These are phyloP conservation scores for Sporothrix pallida DNA, from an alignment of 2,329 filamentous ascomycete genomes.

Conservation along the genomic window DNA sequence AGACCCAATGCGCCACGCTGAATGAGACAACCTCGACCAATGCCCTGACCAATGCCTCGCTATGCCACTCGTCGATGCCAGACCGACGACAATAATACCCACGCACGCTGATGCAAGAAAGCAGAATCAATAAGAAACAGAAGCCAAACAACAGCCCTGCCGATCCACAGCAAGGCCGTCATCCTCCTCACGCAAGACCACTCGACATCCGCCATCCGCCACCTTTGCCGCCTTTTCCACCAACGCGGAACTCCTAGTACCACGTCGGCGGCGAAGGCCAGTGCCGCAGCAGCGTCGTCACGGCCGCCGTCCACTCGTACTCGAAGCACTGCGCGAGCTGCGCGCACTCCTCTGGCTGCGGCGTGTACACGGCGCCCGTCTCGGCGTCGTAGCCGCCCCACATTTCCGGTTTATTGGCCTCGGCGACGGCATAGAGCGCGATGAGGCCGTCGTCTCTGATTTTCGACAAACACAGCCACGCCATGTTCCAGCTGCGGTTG, in stretches of 20 bases:
- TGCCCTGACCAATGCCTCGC: neutral
- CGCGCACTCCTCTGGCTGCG: conserved; percentile 60
- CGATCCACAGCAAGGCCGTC: no score
- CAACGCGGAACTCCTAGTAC: conserved; percentile 24
- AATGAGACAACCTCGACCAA: conserved; percentile 1
- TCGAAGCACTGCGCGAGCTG: conserved; percentile 68
- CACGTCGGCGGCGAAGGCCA: conserved; percentile 66
- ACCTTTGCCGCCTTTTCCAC: neutral
- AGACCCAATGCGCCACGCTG: conserved; percentile 8
- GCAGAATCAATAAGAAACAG: no score
- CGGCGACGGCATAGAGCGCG: conserved; percentile 62
- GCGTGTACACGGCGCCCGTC: conserved; percentile 46
- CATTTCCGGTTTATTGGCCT: conserved; percentile 70
- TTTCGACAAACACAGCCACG: conserved; percentile 72
- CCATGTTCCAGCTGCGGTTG: conserved; percentile 76
- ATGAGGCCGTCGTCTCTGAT: conserved; percentile 66
- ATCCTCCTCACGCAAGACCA: no score
- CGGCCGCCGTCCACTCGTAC: conserved; percentile 69
- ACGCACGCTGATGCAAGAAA: neutral
- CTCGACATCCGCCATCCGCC: neutral
- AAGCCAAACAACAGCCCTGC: no score
- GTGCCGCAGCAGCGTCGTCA: conserved; percentile 70
- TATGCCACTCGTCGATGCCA: neutral
- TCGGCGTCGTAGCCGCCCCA: conserved; percentile 59
- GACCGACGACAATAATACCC: neutral